Percentiles rank a stretch among this genome's conserved stretches.
Evolutionary conservation across 2,329 filamentous ascomycete genomes (phyloP).

Genomic region (Neofusicoccum laricinum): DNA sequence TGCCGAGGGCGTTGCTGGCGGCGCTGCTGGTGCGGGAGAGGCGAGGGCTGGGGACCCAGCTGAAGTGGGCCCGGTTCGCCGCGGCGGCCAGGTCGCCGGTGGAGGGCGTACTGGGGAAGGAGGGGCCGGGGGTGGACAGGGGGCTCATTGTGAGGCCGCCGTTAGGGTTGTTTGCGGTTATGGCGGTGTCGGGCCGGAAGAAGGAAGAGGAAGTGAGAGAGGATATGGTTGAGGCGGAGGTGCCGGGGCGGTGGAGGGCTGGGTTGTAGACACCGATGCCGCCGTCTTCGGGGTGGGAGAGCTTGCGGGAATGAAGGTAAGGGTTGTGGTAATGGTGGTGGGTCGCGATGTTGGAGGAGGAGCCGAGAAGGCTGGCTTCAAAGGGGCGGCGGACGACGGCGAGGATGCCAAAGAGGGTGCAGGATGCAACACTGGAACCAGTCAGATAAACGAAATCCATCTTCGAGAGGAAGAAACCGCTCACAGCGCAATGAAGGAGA

Average conservation of each 20-base stretch:
- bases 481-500: constrained; percentile 35
- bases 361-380: constrained; percentile 33
- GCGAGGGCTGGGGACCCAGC: background rate
- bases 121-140: constrained; percentile 7
- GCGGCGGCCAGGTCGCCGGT: background rate
- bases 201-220: background rate
- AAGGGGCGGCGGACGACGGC: constrained; percentile 34
- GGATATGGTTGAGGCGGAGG: background rate
- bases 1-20: constrained; percentile 23
- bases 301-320: constrained; percentile 18
- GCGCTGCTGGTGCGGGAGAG: constrained; percentile 20
- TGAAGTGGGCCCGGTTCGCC: background rate
- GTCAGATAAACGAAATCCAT: too few relatives aligned
- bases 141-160: background rate
- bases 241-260: background rate
- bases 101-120: background rate
- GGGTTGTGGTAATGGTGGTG: constrained; percentile 18
- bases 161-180: background rate
- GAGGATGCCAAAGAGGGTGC: constrained; percentile 32
- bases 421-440: constrained; percentile 28
- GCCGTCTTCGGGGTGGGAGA: constrained; percentile 27
- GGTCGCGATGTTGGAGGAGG: constrained; percentile 17
- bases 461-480: constrained; percentile 3
- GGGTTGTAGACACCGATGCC: background rate
- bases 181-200: background rate